Base-by-base conservation (phyloP, 2,329 filamentous ascomycete genomes). In the Sporothrix globosa region DNA sequence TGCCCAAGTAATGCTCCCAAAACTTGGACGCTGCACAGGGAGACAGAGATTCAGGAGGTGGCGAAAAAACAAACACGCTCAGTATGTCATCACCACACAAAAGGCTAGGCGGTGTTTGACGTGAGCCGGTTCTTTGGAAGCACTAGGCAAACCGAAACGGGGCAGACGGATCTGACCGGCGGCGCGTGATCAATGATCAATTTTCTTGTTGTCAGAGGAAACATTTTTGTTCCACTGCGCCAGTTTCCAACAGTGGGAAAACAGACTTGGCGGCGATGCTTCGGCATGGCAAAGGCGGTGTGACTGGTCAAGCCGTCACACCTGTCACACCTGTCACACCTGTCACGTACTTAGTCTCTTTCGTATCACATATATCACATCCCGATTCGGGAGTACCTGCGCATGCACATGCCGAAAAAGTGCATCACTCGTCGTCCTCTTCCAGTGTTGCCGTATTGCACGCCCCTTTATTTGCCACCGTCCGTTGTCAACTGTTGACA, bases 161-260 rank as follows among this genome's bases (percentile, higher is more conserved):
- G 17, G 21, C 4, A 41, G n/a, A 7, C 34, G 56, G 39, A 61
- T 61, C 56, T 41, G 34, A 24, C 56, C 44, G 56, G 34, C 34
- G 39, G 56, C 56, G 56, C 56, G 56, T 61, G 56, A 61, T 44
- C 34, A 9, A 34, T 61, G 56, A 61, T 44, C 34, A 9, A 34
- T 34, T 34, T 34, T 34, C 27, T 3, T 30, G 27, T 34, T 34
- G 34, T 34, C 7, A 7, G 34, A 34, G 6, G 34, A 34, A 30
- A 30, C 30, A 30, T n/a, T n/a, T n/a, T 30, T 30, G 30, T 30
- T 3, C 30, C 30, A 30, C 30, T 30, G 30, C n/a, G n/a, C n/a
- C n/a, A n/a, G n/a, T n/a, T n/a, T n/a, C 30, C 30, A 30, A 60
- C 56, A 41, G 34, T 60, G 56, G 30, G 34, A 34, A 7, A 34